Percentiles rank a stretch among this genome's conserved stretches.
Evolutionary conservation across 2,329 filamentous ascomycete species (phyloP).

Genomic region (Monosporascus sp.): DNA sequence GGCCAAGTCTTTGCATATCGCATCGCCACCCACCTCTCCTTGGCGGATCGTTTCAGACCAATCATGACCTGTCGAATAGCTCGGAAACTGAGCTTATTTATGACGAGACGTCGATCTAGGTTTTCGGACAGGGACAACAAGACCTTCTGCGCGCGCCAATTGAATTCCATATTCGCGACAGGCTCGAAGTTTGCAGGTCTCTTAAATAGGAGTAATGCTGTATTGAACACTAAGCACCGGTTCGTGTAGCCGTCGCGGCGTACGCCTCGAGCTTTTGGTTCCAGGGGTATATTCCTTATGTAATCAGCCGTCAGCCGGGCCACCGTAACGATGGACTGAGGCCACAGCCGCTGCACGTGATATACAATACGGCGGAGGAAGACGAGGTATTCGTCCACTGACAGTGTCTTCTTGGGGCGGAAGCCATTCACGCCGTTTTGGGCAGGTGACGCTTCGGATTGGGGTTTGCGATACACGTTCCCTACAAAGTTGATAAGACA

Average conservation of each 20-base stretch:
- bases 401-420: constrained; percentile 6
- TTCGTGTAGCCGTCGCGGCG: constrained; percentile 16
- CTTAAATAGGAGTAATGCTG: constrained; percentile 32
- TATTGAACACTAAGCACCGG: constrained; percentile 36
- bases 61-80: constrained; percentile 50
- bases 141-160: constrained; percentile 53
- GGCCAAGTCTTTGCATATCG: constrained; percentile 53
- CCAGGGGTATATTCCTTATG: constrained; percentile 20
- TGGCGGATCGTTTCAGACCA: constrained; percentile 45
- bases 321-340: constrained; percentile 23
- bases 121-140: constrained; percentile 47
- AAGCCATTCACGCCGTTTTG: neutral
- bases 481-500: constrained; percentile 29
- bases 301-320: constrained; percentile 25
- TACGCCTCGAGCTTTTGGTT: constrained; percentile 2
- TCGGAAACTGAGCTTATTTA: constrained; percentile 46
- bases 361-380: constrained; percentile 19
- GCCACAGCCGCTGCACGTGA: constrained; percentile 21
- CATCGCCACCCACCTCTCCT: constrained; percentile 42
- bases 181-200: constrained; percentile 28
- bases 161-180: constrained; percentile 36
- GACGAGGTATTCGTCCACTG: constrained; percentile 15
- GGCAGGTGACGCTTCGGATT: constrained; percentile 4
- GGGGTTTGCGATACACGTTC: neutral
- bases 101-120: constrained; percentile 43